Evolutionary conservation across 129 eudicot genomes (phyloP).

Genomic region (Flaveria bidentis): DNA sequence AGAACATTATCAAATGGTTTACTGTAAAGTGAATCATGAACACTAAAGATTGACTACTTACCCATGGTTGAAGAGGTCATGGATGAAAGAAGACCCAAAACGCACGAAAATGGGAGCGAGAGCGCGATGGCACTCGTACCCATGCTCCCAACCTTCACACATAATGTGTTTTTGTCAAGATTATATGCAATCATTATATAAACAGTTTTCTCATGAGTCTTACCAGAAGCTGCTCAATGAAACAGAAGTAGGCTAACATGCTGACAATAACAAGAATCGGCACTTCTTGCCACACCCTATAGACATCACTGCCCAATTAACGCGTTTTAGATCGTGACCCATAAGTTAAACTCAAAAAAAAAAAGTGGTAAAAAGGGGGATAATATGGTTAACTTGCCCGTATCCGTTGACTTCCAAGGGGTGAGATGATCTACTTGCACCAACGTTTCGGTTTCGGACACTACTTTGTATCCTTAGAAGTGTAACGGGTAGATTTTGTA

Average conservation of each 20-base stretch:
- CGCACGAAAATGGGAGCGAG: constrained; percentile 92
- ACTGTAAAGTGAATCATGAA: not conserved
- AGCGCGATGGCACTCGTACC: constrained; percentile 83
- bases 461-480: constrained; percentile 69
- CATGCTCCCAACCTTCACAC: constrained; percentile 67
- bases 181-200: not conserved
- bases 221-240: constrained; percentile 94
- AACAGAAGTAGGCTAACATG: constrained; percentile 91
- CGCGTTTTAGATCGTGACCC: constrained; percentile 24
- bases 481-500: constrained; percentile 78
- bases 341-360: not conserved
- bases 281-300: constrained; percentile 90
- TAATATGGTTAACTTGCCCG: constrained; percentile 49
- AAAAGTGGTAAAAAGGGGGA: not conserved
- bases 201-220: constrained; percentile 1
- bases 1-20: constrained; percentile 12
- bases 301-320: constrained; percentile 38
- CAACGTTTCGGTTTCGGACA: constrained; percentile 36
- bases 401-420: constrained; percentile 54
- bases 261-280: constrained; percentile 89
- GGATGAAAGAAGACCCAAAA: constrained; percentile 81
- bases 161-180: constrained; percentile 13
- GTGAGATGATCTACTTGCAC: constrained; percentile 33
- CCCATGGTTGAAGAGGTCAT: constrained; percentile 96
- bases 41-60: constrained; percentile 29